These are phyloP conservation scores for Clavispora fructus DNA, from an alignment of 805 yeast species.

Conservation along the genomic window DNA sequence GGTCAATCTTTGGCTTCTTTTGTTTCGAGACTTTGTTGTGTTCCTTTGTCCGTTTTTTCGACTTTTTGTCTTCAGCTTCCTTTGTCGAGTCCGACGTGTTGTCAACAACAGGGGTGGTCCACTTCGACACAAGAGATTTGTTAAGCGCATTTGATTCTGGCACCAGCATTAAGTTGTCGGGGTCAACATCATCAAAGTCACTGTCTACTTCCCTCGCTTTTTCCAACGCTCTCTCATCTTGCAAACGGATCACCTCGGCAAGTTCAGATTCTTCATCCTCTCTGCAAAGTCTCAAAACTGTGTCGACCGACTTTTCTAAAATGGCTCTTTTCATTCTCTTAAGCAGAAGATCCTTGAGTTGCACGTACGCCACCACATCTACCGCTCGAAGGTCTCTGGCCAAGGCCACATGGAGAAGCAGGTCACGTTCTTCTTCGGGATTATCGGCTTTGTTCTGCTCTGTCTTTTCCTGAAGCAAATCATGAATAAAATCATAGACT, in stretches of 20 bases:
- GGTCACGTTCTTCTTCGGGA: slow-evolving; percentile 27
- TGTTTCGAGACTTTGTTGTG: slow-evolving; percentile 27
- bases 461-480: slow-evolving; percentile 56
- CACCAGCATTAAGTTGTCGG: slow-evolving; percentile 55
- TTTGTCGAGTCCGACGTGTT: slow-evolving; percentile 4
- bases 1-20: slow-evolving; percentile 43
- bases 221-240: slow-evolving; percentile 12
- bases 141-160: slow-evolving; percentile 66
- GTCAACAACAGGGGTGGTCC: slow-evolving; percentile 39
- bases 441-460: slow-evolving; percentile 30
- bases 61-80: slow-evolving; percentile 23
- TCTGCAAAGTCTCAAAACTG: slow-evolving; percentile 48
- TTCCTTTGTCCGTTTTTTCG: slow-evolving; percentile 52
- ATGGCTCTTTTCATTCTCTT: slow-evolving; percentile 62
- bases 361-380: slow-evolving; percentile 56
- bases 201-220: slow-evolving; percentile 27
- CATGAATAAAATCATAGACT: slow-evolving; percentile 50
- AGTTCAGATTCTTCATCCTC: slow-evolving; percentile 62
- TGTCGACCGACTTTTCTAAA: slow-evolving; percentile 60
- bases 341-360: slow-evolving; percentile 60
- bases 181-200: slow-evolving; percentile 38
- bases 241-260: slow-evolving; percentile 20
- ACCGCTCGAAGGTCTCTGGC: slow-evolving; percentile 52
- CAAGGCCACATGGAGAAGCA: slow-evolving; percentile 44
- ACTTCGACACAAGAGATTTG: slow-evolving; percentile 65